Base-by-base conservation (phyloP, 2,329 filamentous ascomycete species). In the Berkeleyomyces rouxiae region DNA sequence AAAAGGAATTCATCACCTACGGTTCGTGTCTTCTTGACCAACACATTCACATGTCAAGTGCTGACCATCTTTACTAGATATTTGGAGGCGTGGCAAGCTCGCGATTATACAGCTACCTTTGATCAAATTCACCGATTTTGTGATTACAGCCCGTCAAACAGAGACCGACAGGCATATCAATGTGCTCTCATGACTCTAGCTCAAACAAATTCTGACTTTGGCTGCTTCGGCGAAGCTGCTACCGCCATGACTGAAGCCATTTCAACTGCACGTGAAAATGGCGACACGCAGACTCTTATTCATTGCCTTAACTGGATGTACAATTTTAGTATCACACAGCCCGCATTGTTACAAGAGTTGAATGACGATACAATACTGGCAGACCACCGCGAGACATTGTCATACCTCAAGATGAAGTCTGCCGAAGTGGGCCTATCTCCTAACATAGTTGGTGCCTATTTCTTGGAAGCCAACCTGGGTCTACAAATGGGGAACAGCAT, bases 261-360 rank as follows among this genome's bases (percentile, higher is more conserved):
- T 42, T 86, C 91, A 0, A 95, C 90, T n/a, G 93, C 93, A 0
- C 79, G 92, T 66, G 93, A 97, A 72, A 95, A 95, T 67, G 86
- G 90, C 67, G 93, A 99, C 70, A 88, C 90, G 78, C 85, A 82
- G 3, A 97, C 93, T 70, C 79, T 99, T 63, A 97, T 96, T 72
- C 97, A 95, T 73, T 88, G 90, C 40, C 81, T 99, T 65, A 95
- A 90, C 70, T 99, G 93, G 93, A 78, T 97, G 2, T 95, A 95
- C 69, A 90, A 96, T 70, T 95, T 96, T 68, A 87, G 86, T n/a
- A 88, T 90, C 69, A 84, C 88, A 0, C 90, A 92, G 68, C 88
- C 90, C 0, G 79, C 83, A 61, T 79, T 90, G n/a, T 83, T 90
- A 67, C 81, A 78, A 58, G 81, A 84, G 60, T 77, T 87, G 4